Conservation (phyloP, 192 early-diverging fungal genomes). For the Dissophora ornata region DNA sequence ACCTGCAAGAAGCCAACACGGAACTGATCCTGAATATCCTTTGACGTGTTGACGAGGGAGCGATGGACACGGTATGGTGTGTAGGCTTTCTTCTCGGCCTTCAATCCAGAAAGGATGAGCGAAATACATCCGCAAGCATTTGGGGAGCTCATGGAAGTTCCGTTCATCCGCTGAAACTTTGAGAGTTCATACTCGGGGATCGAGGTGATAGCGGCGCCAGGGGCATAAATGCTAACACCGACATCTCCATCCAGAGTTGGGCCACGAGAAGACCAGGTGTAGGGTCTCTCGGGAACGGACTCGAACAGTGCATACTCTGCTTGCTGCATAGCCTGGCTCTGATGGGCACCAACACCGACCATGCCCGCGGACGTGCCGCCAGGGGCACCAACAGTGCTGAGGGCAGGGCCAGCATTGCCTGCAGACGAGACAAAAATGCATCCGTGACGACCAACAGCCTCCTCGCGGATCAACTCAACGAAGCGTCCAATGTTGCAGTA, state of each 20-base stretch:
- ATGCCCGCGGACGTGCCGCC: slow-evolving; percentile 78
- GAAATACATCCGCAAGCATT: slow-evolving; percentile 91
- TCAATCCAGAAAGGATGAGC: slow-evolving; percentile 88
- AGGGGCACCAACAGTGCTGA: slow-evolving; percentile 87
- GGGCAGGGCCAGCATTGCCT: slow-evolving; percentile 93
- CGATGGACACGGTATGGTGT: slow-evolving; percentile 88
- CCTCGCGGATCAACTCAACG: slow-evolving; percentile 80
- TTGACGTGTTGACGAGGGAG: slow-evolving; percentile 80
- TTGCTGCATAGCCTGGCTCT: slow-evolving; percentile 84
- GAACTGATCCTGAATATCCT: slow-evolving; percentile 82
- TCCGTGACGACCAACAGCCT: slow-evolving; percentile 85
- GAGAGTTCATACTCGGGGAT: slow-evolving; percentile 85
- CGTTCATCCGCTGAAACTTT: slow-evolving; percentile 85
- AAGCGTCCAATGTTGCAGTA: slow-evolving; percentile 83
- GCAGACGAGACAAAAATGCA: slow-evolving; percentile 90
- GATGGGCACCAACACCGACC: slow-evolving; percentile 95
- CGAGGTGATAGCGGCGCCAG: slow-evolving; percentile 93
- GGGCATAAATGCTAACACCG: slow-evolving; percentile 85
- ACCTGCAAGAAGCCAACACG: slow-evolving; percentile 89
- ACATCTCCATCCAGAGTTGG: slow-evolving; percentile 87
- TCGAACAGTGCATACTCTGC: slow-evolving; percentile 89
- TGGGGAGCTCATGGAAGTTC: slow-evolving; percentile 94
- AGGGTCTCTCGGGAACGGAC: slow-evolving; percentile 78
- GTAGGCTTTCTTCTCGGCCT: slow-evolving; percentile 70
- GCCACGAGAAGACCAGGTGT: slow-evolving; percentile 92